phyloP scores from a whole-genome alignment of 768 basidiomycete species.

The Suillus occidentalis region DNA sequence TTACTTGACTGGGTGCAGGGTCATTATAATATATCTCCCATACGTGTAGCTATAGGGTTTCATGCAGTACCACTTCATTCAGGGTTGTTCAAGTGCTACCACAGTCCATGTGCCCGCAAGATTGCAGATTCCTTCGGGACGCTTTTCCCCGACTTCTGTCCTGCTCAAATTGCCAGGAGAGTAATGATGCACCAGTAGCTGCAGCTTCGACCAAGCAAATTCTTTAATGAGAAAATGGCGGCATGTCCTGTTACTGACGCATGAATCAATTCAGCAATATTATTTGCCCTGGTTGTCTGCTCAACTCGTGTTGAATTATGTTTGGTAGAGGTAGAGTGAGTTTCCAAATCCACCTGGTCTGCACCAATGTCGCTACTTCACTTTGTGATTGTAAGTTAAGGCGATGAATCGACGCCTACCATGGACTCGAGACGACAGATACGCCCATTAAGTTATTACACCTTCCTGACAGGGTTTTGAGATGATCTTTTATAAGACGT shows the following conservation, averaged over 20 bases:
- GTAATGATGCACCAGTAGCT: conserved; percentile 33
- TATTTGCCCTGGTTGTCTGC: conserved; percentile 23
- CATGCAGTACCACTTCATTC: not conserved
- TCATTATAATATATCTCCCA: not conserved
- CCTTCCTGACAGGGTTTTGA: conserved; percentile 23
- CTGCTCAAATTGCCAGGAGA: conserved; percentile 24
- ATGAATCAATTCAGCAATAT: conserved; percentile 22
- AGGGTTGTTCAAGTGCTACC: not conserved
- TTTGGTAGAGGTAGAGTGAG: not conserved
- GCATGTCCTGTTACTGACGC: conserved; percentile 2
- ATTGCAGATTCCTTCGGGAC: conserved; percentile 29
- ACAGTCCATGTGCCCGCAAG: not conserved
- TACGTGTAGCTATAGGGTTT: not conserved
- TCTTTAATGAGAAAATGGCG: conserved; percentile 42
- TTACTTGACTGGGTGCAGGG: not conserved
- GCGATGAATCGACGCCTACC: not conserved
- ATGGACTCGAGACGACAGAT: no score
- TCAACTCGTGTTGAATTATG: not conserved
- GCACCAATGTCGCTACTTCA: conserved; percentile 41
- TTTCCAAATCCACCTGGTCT: conserved; percentile 29
- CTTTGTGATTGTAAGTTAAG: conserved; percentile 28
- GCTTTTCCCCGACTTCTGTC: conserved; percentile 40
- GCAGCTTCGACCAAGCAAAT: conserved; percentile 32
- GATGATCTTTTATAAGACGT: conserved; percentile 45
- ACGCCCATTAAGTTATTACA: conserved; percentile 15